Evolutionary conservation across 192 early-diverging fungal genomes (phyloP).

Genomic region (Coemansia sp.): DNA sequence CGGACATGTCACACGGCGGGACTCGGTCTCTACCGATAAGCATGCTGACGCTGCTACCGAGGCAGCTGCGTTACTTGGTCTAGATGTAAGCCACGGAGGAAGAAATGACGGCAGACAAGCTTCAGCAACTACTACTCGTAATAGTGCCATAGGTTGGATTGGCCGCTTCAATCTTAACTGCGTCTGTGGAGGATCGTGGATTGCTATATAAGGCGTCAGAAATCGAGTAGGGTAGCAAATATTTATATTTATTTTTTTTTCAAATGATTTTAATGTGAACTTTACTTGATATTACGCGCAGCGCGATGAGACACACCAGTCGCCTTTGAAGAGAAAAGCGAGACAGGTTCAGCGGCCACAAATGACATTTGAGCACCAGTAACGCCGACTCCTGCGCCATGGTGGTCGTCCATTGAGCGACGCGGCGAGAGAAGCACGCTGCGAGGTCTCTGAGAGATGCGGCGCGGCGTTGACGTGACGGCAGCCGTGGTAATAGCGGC

Average conservation of each 20-base stretch:
- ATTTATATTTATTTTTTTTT: not conserved
- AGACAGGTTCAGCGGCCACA: conserved; percentile 10
- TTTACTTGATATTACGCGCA: conserved; percentile 30
- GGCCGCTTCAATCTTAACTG: conserved; percentile 39
- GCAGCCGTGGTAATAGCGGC: not conserved
- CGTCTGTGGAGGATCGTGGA: conserved; percentile 48
- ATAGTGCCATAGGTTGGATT: conserved; percentile 25
- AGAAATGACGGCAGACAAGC: not conserved
- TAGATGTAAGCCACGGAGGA: not conserved
- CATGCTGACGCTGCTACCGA: not conserved
- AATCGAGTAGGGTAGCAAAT: not conserved
- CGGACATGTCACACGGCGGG: conserved; percentile 37
- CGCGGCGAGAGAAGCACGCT: conserved; percentile 54
- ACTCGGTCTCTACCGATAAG: not conserved
- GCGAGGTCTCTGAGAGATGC: conserved; percentile 42
- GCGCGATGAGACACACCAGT: conserved; percentile 28
- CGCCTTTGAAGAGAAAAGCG: conserved; percentile 35
- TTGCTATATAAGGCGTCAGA: conserved; percentile 16
- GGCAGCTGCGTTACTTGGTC: not conserved
- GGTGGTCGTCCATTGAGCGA: conserved; percentile 53
- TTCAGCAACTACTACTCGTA: not conserved
- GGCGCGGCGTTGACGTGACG: conserved; percentile 19
- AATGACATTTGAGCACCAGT: not conserved
- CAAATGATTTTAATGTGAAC: not conserved
- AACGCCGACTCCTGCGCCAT: conserved; percentile 10